phyloP scores from a whole-genome alignment of 371 early-diverging fungal genomes.

The Mortierella sp. region DNA sequence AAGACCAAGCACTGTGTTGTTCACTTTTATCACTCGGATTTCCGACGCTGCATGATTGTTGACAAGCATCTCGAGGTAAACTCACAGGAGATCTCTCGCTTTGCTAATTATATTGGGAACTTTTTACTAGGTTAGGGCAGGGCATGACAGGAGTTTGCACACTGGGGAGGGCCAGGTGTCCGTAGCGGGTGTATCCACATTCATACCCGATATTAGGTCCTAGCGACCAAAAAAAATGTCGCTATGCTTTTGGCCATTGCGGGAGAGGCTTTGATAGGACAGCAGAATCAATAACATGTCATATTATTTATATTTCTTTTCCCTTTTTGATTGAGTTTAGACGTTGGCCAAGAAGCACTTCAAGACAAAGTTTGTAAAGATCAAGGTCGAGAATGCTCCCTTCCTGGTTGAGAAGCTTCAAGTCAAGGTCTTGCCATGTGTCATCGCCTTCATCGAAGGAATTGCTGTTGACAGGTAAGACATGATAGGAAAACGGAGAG shows the following conservation, averaged over 20 bases:
- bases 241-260: too few species aligned
- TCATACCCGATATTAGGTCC: too few species aligned
- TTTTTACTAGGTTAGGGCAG: too few species aligned
- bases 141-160: too few species aligned
- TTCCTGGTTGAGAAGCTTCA: constrained; percentile 94
- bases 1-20: constrained; percentile 81
- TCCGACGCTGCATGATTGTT: constrained; percentile 94
- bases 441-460: constrained; percentile 87
- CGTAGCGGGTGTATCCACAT: too few species aligned
- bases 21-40: constrained; percentile 94
- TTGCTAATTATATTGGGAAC: background rate
- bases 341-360: constrained; percentile 83
- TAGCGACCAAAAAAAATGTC: too few species aligned
- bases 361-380: constrained; percentile 89
- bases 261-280: too few species aligned
- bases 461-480: constrained; percentile 76
- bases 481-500: background rate
- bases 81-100: background rate
- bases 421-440: constrained; percentile 92
- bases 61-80: constrained; percentile 89
- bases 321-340: constrained; percentile 35
- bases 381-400: constrained; percentile 90
- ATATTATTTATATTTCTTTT: background rate
- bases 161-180: too few species aligned
- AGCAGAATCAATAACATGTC: too few species aligned